phyloP scores from a whole-genome alignment of 139 green algal genomes.

The Coccomyxa sp. region DNA sequence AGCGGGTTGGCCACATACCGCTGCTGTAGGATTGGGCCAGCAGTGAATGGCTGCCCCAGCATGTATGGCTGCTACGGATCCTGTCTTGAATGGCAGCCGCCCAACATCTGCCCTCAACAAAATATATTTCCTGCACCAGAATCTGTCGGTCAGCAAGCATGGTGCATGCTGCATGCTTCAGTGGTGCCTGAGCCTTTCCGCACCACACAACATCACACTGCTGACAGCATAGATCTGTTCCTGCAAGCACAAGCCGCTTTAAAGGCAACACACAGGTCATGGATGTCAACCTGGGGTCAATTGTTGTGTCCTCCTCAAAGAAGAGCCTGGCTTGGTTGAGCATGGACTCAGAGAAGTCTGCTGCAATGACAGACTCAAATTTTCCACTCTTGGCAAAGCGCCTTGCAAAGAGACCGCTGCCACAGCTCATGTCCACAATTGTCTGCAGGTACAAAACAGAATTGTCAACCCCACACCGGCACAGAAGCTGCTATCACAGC shows the following conservation, averaged over 20 bases:
- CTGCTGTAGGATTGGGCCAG: constrained; percentile 79
- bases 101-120: constrained; percentile 84
- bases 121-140: constrained; percentile 19
- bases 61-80: constrained; percentile 82
- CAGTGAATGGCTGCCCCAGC: constrained; percentile 96
- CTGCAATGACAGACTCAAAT: constrained; percentile 76
- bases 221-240: not conserved
- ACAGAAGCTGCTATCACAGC: too few species aligned
- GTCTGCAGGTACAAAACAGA: constrained; percentile 13
- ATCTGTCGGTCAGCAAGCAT: not conserved
- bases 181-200: not conserved
- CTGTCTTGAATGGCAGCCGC: constrained; percentile 84
- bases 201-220: not conserved
- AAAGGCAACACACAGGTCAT: too few species aligned
- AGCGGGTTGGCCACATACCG: constrained; percentile 3
- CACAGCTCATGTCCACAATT: constrained; percentile 89
- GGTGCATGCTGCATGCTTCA: not conserved
- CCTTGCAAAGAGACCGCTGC: constrained; percentile 87
- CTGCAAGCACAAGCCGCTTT: too few species aligned
- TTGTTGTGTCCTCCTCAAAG: constrained; percentile 31
- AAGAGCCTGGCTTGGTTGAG: constrained; percentile 71
- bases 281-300: constrained; percentile 18
- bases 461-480: too few species aligned
- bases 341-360: constrained; percentile 87
- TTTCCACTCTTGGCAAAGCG: constrained; percentile 64